Evolutionary conservation across 164 flowering plant species (phyloP), one percentile per base, ranked within the genome.

Genomic region (Tetracentron sinense): DNA sequence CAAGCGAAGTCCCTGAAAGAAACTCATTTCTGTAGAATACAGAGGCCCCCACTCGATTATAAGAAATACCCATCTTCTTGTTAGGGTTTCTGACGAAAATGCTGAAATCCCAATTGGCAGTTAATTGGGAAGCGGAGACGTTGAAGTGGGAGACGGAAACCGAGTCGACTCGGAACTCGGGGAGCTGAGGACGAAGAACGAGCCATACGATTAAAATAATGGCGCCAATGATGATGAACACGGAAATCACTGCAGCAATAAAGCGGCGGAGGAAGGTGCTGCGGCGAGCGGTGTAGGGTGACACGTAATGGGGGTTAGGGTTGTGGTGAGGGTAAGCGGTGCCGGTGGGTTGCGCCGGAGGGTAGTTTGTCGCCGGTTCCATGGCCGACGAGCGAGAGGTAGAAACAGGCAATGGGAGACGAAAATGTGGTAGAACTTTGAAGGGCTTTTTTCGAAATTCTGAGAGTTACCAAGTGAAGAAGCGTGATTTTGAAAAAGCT

Each of bases 111-210:
- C 86, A 87, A 20, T 54, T 63, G 47, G 60, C 85, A 2, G 77
- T 56, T 49, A 84, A 31, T 11, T 69, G 66, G 47, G 72, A 31
- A 5, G 74, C 33, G 20, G 75, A 62, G 60, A 75, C 11, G 26
- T 71, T 82, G 70, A 85, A 73, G 30, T 74, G 62, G 48, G 92
- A 56, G 49, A 89, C 65, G 0, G 83, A 35, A 30, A 75, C 72
- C 4, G 87, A 78, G 26, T 75, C 74, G 69, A 91, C 72, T 1
- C 72, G 72, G 76, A 88, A 74, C 16, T 72, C 72, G 16, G 93
- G 97, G 60, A 82, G 55, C 10, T 67, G 78, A 14, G 97, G 97
- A 15, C 92, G 89, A 67, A 88, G 75, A 31, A 85, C 69, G 42
- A 74, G 69, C 78, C 78, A 74, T 10, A 59, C 0, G 38, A 74